Conservation (phyloP, 129 eudicot species). For the Deinandra increscens region DNA sequence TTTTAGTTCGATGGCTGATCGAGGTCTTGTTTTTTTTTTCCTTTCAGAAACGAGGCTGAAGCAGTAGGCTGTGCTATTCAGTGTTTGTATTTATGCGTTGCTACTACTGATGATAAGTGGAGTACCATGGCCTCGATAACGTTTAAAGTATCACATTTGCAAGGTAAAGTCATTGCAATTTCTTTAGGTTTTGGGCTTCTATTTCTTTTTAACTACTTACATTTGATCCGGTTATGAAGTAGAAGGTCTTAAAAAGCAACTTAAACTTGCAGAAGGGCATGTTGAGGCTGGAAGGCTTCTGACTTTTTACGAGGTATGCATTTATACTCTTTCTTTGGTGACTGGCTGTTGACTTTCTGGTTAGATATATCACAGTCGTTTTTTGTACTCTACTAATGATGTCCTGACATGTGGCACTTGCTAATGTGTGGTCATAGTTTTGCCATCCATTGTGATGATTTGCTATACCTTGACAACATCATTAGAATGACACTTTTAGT, state of each 20-base stretch:
- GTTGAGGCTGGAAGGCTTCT: slow-evolving; percentile 98
- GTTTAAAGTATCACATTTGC: slow-evolving; percentile 61
- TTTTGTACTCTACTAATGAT: slow-evolving; percentile 11
- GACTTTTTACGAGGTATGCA: slow-evolving; percentile 71
- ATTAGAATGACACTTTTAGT: background rate
- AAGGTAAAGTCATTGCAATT: slow-evolving; percentile 40
- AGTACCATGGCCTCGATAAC: slow-evolving; percentile 66
- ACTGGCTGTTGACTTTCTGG: slow-evolving; percentile 10
- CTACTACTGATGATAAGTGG: slow-evolving; percentile 83
- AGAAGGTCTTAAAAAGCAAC: slow-evolving; percentile 56
- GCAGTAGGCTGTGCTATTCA: slow-evolving; percentile 67
- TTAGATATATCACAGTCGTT: slow-evolving; percentile 4
- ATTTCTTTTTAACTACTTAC: background rate
- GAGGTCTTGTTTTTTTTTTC: too few relatives aligned
- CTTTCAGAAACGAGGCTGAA: slow-evolving; percentile 65
- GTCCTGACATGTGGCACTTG: slow-evolving; percentile 13
- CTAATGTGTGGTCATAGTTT: background rate
- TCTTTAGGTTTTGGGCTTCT: slow-evolving; percentile 11
- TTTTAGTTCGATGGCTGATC: too few relatives aligned
- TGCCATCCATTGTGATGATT: slow-evolving; percentile 4
- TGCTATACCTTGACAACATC: background rate
- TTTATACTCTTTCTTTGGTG: too few relatives aligned
- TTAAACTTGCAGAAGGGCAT: slow-evolving; percentile 82
- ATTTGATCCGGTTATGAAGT: slow-evolving; percentile 48
- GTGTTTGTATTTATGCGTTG: slow-evolving; percentile 63